Percentiles rank a stretch among this genome's conserved stretches.
Evolutionary conservation across 2,329 filamentous ascomycete genomes (phyloP).

Genomic region (Cryphonectria radicalis): DNA sequence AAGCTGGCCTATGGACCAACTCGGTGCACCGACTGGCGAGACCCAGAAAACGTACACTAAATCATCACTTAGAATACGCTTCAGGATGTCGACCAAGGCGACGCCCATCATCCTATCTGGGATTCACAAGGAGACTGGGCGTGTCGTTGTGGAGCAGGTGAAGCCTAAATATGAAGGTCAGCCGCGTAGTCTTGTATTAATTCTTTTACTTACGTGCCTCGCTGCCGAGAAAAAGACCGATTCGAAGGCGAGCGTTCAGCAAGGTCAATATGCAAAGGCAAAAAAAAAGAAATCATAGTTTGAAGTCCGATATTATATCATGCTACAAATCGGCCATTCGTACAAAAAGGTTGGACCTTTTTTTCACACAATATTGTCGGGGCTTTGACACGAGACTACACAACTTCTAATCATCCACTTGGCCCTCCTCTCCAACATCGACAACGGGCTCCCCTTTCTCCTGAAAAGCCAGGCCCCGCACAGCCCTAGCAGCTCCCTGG

Average conservation of each 20-base stretch:
- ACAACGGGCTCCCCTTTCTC: neutral
- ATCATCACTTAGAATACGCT: neutral
- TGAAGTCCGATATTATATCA: neutral
- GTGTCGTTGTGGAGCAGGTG: neutral
- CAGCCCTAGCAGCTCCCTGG: neutral
- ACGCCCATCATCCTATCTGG: neutral
- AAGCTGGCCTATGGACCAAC: neutral
- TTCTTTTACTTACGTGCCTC: neutral
- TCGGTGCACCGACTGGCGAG: neutral
- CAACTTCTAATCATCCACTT: constrained; percentile 6
- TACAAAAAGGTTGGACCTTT: too few relatives aligned
- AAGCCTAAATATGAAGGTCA: constrained; percentile 4
- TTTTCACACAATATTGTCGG: too few relatives aligned
- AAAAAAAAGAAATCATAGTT: neutral
- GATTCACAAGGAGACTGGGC: neutral
- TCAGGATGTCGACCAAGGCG: neutral
- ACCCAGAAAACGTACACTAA: neutral
- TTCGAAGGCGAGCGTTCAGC: neutral
- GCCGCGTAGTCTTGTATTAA: neutral
- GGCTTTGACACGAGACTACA: neutral
- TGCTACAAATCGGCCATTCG: too few relatives aligned
- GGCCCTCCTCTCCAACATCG: neutral
- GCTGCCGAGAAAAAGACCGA: neutral
- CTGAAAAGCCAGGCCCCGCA: neutral
- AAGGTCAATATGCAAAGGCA: neutral